Evolutionary conservation across 108 stramenopile species (phyloP).

Genomic region (Hondaea fermentalgiana): DNA sequence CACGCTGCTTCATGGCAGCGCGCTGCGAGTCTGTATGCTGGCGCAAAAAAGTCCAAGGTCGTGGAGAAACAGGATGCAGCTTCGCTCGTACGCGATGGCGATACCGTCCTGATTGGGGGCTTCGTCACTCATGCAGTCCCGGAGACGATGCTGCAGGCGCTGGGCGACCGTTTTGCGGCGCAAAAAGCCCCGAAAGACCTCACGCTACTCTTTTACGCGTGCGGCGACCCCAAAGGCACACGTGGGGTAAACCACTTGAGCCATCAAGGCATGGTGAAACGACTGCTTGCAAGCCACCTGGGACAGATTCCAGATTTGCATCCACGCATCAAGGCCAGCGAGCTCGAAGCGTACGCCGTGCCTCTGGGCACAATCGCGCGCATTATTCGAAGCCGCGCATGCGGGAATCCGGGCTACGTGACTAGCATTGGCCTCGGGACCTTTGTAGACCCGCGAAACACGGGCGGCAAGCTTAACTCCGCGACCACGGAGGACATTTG

Average conservation of each 20-base stretch:
- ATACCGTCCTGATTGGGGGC: constrained; percentile 56
- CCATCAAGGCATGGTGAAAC: constrained; percentile 39
- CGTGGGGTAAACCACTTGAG: constrained; percentile 61
- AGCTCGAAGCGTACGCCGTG: constrained; percentile 64
- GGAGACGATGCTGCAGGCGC: constrained; percentile 39
- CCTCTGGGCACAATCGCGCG: constrained; percentile 63
- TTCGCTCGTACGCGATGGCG: constrained; percentile 37
- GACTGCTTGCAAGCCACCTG: constrained; percentile 65
- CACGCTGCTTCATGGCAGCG: too few species aligned
- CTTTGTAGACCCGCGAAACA: constrained; percentile 58
- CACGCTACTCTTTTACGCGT: constrained; percentile 64
- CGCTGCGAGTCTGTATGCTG: too few species aligned
- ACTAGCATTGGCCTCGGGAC: constrained; percentile 66
- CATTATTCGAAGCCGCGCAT: constrained; percentile 65
- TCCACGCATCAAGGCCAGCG: constrained; percentile 42
- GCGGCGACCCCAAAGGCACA: constrained; percentile 56
- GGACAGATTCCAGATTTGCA: constrained; percentile 63
- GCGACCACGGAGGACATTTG: not conserved
- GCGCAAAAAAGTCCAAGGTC: constrained; percentile 20
- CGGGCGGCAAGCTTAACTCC: not conserved
- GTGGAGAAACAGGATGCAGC: constrained; percentile 46
- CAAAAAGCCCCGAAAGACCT: constrained; percentile 52
- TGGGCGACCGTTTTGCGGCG: constrained; percentile 46
- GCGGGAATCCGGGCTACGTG: constrained; percentile 65
- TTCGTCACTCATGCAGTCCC: constrained; percentile 63